Percentiles rank a stretch among this genome's conserved stretches.
Evolutionary conservation across 192 early-diverging fungal genomes (phyloP).

Genomic region (Phlyctochytrium bullatum): DNA sequence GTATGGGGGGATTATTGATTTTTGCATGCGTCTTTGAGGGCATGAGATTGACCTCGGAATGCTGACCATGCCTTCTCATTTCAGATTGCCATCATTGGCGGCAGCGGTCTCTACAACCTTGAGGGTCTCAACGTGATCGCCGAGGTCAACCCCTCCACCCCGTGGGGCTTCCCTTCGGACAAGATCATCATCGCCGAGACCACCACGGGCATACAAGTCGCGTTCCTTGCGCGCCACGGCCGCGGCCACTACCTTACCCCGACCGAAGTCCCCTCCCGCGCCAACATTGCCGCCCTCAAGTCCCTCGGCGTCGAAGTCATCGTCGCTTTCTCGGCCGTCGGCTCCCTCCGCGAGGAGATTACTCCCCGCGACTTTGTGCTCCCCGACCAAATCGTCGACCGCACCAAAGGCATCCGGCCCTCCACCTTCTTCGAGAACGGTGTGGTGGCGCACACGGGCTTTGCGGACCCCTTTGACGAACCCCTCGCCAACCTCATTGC

Average conservation of each 20-base stretch:
- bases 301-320: constrained; percentile 88
- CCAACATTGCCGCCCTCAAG: constrained; percentile 99
- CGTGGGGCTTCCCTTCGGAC: constrained; percentile 79
- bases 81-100: constrained; percentile 91
- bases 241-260: constrained; percentile 67
- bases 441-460: constrained; percentile 78
- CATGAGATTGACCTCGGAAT: no score
- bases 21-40: no score
- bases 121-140: constrained; percentile 75
- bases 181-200: constrained; percentile 79
- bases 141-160: constrained; percentile 82
- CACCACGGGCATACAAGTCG: constrained; percentile 74
- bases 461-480: constrained; percentile 91
- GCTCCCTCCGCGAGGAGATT: constrained; percentile 92
- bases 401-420: constrained; percentile 94
- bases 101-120: constrained; percentile 73
- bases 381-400: constrained; percentile 92
- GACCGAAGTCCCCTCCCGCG: constrained; percentile 71
- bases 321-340: constrained; percentile 95
- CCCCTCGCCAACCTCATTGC: constrained; percentile 72
- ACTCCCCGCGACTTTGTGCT: constrained; percentile 92
- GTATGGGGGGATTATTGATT: no score
- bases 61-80: no score
- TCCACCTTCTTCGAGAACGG: constrained; percentile 95
- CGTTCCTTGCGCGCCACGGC: constrained; percentile 96